Evolutionary conservation across 148 eudicot genomes (phyloP), one percentile per base, ranked within the genome.

Genomic region (Fagopyrum esculentum): DNA sequence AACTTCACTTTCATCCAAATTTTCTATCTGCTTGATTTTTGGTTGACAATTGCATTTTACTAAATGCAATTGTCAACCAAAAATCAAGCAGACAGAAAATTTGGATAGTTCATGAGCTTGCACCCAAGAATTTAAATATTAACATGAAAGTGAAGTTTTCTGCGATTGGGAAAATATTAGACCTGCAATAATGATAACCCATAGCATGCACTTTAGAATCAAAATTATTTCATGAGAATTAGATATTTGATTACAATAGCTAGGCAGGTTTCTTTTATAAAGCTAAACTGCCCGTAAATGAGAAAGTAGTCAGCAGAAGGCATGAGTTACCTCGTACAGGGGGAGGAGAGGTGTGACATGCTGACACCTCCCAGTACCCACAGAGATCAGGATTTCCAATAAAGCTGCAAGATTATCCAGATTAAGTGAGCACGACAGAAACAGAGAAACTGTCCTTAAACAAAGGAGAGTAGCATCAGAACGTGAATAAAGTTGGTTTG

Each of bases 311-410:
- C 0, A 54, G 59, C 59, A 54, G n/a, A 54, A 54, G 59, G 17
- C 30, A 59, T 5, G 22, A 19, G 19, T 6, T 80, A 89, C 97
- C 96, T 86, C 90, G 78, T 46, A 79, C 89, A 17, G 87, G 1
- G 52, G 89, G 75, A 75, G 45, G 98, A 74, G 89, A 57, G 3
- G 76, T 78, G 63, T 78, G 85, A 78, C 99, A 95, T 8, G 83
- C 75, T 80, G 92, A 86, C 81, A 83, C 83, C 22, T 77, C 85
- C 92, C 94, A 88, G 75, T 85, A 86, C 71, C 97, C 93, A 81
- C 98, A 95, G 44, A 95, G 93, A 63, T 82, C 81, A 9, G 96
- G 94, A 79, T 95, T 95, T 49, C 97, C 99, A 9, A 82, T 48
- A 74, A 92, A 95, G 84, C 99, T 95, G 89, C 72, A 64, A 74